These are phyloP conservation scores for Corymbia calophylla DNA, from an alignment of 441 rosid genomes.

Conservation along the genomic window DNA sequence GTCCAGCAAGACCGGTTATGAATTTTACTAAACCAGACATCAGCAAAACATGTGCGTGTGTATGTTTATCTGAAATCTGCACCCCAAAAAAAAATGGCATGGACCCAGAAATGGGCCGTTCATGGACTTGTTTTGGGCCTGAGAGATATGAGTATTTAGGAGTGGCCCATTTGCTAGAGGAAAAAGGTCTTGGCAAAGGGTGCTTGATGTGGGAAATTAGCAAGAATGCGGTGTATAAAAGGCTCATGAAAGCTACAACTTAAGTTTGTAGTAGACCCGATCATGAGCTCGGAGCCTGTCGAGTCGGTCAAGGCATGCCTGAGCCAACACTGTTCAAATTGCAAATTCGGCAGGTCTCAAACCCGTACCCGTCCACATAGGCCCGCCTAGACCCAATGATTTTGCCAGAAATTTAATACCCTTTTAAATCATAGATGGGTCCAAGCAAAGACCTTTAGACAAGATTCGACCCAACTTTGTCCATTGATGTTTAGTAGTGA, in stretches of 20 bases:
- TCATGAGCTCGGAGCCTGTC: background rate
- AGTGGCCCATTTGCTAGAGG: background rate
- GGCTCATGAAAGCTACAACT: background rate
- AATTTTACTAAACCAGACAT: background rate
- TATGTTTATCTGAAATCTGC: background rate
- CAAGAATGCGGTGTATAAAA: background rate
- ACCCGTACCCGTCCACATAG: background rate
- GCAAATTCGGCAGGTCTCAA: background rate
- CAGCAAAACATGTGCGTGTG: fast-evolving
- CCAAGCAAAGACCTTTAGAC: background rate
- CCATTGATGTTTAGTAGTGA: background rate
- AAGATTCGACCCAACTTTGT: background rate
- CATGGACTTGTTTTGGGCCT: background rate
- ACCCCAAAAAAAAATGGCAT: background rate
- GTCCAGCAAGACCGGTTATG: background rate
- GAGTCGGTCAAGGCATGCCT: background rate
- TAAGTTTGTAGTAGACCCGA: background rate
- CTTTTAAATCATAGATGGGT: background rate
- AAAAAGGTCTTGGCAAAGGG: background rate
- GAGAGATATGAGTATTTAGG: background rate
- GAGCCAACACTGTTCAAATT: background rate
- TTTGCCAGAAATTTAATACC: background rate
- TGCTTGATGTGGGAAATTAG: background rate
- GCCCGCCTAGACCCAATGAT: background rate
- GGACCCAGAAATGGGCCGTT: background rate